Percentiles rank a stretch among this genome's conserved stretches.
Conservation (phyloP, 306 rosid species). For the Gillenia trifoliata region DNA sequence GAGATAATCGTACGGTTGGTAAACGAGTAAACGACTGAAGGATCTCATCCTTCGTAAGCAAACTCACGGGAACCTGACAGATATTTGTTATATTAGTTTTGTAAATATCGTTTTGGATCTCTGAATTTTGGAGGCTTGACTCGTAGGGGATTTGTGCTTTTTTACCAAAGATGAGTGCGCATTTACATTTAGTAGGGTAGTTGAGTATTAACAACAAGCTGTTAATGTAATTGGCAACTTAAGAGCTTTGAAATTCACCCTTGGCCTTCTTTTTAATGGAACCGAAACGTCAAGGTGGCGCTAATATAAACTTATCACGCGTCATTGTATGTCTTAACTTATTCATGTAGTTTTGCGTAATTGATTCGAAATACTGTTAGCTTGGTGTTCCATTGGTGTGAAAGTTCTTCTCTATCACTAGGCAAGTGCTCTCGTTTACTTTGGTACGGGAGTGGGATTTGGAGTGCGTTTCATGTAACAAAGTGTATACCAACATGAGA, state of each 20-base stretch:
- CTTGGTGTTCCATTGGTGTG: background rate
- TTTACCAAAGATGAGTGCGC: too few species aligned
- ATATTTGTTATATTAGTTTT: background rate
- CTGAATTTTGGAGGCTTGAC: background rate
- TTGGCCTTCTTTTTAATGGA: too few species aligned
- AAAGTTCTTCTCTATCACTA: too few species aligned
- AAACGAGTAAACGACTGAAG: background rate
- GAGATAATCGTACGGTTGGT: background rate
- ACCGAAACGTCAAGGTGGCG: too few species aligned
- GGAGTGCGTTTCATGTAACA: too few species aligned
- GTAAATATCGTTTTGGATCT: background rate
- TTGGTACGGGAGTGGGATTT: too few species aligned
- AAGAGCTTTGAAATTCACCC: background rate
- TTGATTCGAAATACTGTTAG: too few species aligned
- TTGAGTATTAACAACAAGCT: background rate
- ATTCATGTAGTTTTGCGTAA: too few species aligned
- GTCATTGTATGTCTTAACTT: too few species aligned
- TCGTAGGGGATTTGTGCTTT: background rate
- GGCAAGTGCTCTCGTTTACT: too few species aligned
- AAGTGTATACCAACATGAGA: too few species aligned
- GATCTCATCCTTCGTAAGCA: conserved; percentile 4
- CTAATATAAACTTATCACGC: too few species aligned
- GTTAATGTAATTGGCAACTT: background rate
- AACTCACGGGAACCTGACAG: background rate
- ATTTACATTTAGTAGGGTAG: background rate